These are phyloP conservation scores for Pythium apleroticum DNA, from an alignment of 352 stramenopile species.

Conservation along the genomic window DNA sequence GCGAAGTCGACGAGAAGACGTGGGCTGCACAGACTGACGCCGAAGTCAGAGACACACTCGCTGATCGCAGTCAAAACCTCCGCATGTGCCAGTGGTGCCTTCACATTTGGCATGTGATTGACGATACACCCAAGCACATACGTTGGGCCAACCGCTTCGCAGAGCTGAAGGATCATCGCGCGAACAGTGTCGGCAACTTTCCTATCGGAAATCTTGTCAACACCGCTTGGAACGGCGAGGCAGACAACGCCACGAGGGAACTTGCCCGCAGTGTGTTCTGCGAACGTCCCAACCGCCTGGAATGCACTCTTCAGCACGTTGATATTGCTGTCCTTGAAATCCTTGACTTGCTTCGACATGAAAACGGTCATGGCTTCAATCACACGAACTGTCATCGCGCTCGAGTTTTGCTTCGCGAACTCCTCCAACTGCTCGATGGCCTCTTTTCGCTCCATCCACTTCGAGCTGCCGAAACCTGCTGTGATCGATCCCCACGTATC, in stretches of 20 bases:
- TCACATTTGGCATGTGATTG: constrained; percentile 75
- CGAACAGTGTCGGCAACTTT: constrained; percentile 74
- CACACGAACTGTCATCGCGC: constrained; percentile 51
- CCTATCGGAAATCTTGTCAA: constrained; percentile 82
- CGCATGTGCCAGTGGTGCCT: constrained; percentile 71
- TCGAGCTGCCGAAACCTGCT: constrained; percentile 63
- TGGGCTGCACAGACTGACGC: constrained; percentile 65
- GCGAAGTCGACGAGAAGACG: constrained; percentile 71
- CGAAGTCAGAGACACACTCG: constrained; percentile 80
- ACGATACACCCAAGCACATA: constrained; percentile 82
- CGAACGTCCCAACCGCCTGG: constrained; percentile 74
- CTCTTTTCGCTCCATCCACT: constrained; percentile 83
- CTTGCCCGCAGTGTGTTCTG: constrained; percentile 51
- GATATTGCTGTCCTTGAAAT: constrained; percentile 90
- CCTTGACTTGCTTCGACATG: constrained; percentile 73
- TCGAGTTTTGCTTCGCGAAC: constrained; percentile 50
- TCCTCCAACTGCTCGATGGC: constrained; percentile 72
- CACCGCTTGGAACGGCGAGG: constrained; percentile 57
- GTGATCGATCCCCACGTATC: constrained; percentile 53
- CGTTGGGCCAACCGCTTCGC: constrained; percentile 65
- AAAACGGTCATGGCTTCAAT: constrained; percentile 81
- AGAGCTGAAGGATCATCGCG: constrained; percentile 75
- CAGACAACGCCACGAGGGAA: constrained; percentile 78
- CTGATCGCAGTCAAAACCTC: constrained; percentile 63
- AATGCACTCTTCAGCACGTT: constrained; percentile 87